A percentile compares a stretch with the other conserved stretches of the same genome.
Conservation (phyloP, 176 grass and related monocot genomes). For the Zizania latifolia region DNA sequence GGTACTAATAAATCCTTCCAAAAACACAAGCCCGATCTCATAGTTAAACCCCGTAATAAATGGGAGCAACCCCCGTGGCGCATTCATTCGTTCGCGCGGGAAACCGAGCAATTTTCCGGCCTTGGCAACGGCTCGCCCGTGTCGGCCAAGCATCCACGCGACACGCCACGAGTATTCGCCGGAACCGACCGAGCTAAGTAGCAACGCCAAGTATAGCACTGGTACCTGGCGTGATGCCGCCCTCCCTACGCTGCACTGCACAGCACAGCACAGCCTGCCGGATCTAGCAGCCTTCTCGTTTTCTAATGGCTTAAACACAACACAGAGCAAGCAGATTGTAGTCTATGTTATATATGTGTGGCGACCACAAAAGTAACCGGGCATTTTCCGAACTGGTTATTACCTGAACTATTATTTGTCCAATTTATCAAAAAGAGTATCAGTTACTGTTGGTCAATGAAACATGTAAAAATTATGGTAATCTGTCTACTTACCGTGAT, state of each 20-base stretch:
- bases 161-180: neutral
- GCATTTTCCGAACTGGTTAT: too few relatives aligned
- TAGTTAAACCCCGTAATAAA: neutral
- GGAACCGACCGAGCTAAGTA: neutral
- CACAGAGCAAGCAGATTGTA: too few relatives aligned
- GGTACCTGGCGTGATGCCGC: neutral
- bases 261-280: too few relatives aligned
- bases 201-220: neutral
- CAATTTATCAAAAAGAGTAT: too few relatives aligned
- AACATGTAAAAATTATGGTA: too few relatives aligned
- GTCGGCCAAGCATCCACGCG: neutral
- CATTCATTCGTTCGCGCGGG: neutral
- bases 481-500: too few relatives aligned
- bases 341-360: too few relatives aligned
- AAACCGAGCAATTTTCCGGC: too few relatives aligned
- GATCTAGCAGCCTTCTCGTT: neutral
- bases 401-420: too few relatives aligned
- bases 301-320: neutral
- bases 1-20: neutral
- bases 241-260: too few relatives aligned
- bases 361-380: too few relatives aligned
- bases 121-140: neutral
- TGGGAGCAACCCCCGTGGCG: neutral
- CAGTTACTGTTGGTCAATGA: too few relatives aligned
- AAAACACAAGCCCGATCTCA: neutral